Base-by-base conservation (phyloP, 2,329 filamentous ascomycete genomes). In the Colletotrichum endophyticum region DNA sequence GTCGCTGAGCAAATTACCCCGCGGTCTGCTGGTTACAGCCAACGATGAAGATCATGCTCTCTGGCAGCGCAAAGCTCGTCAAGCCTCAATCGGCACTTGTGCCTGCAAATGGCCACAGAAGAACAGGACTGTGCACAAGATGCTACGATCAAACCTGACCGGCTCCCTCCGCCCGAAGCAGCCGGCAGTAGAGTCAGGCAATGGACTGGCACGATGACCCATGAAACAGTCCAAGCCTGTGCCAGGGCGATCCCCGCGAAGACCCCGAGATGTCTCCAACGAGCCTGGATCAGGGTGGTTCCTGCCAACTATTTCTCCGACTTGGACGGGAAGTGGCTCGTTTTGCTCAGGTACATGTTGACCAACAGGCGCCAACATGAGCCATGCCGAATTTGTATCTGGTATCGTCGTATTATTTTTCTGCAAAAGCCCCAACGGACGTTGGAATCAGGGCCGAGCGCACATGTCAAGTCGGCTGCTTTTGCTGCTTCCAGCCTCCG, bases 141-240 rank as follows among this genome's bases (percentile, higher is more conserved):
- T 19, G 34, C 22, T 16, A 61, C 34, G 34, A 49, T 13, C 49
- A 49, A 30, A 62, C 28, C 53, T 72, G 61, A 25, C 28, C 73
- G 56, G 64, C 63, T 69, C 44, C 57, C 30, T 68, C 56, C 73
- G 53, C 57, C 70, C 73, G 70, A 67, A 63, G 63, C 22, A 72
- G 27, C 69, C 73, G 69, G 53, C 25, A 36, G 39, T 32, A 75
- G 49, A 61, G 61, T 66, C 69, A 67, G 53, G 36, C 53, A 67
- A 34, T 62, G 22, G 39, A 57, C 63, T 56, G 36, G 39, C 49
- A 28, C 62, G 63, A 28, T 36, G n/a, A 13, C 27, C 70, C 57
- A 30, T 34, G 34, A 64, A 59, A 73, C 70, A 28, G 19, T 32
- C 7, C 30, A 57, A 28, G 56, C 16, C 39, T 44, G 30, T 49